phyloP scores from a whole-genome alignment of 148 eudicot genomes.

The Salicornia ramosissima region DNA sequence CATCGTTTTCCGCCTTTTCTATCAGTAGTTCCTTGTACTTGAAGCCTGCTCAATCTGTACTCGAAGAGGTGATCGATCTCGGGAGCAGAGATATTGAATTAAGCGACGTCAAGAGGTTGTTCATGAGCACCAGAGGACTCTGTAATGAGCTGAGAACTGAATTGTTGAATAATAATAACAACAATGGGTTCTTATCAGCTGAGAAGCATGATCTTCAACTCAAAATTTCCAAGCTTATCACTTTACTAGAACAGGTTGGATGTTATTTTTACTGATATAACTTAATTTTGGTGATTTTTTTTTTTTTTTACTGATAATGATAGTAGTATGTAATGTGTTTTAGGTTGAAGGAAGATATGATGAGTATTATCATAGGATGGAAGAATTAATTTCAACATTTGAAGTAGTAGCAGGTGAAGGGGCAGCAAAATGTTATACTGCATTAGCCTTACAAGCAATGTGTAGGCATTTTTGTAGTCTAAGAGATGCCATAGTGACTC shows the following conservation, averaged over 20 bases:
- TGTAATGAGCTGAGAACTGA: constrained; percentile 56
- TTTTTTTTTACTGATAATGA: neutral
- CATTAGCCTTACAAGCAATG: constrained; percentile 91
- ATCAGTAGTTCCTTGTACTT: constrained; percentile 52
- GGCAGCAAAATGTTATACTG: constrained; percentile 76
- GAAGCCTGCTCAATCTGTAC: constrained; percentile 68
- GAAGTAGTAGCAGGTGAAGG: constrained; percentile 79
- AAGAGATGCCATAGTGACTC: constrained; percentile 64
- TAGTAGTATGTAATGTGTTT: neutral
- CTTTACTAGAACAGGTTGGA: constrained; percentile 82
- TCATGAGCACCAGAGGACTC: constrained; percentile 39
- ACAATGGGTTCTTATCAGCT: constrained; percentile 33
- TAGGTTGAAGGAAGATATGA: constrained; percentile 86
- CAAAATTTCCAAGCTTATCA: constrained; percentile 62
- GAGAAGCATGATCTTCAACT: constrained; percentile 57
- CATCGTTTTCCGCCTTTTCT: constrained; percentile 36
- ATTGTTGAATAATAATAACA: constrained; percentile 33
- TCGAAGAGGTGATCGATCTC: constrained; percentile 57
- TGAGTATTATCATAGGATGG: constrained; percentile 65
- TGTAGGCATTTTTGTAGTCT: constrained; percentile 78
- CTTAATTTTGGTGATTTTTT: neutral
- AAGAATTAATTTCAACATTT: constrained; percentile 59
- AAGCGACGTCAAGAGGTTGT: constrained; percentile 48
- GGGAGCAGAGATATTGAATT: constrained; percentile 45
- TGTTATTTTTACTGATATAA: neutral